Conservation (phyloP, 257 asterid species). For the Fraxinus pennsylvanica region DNA sequence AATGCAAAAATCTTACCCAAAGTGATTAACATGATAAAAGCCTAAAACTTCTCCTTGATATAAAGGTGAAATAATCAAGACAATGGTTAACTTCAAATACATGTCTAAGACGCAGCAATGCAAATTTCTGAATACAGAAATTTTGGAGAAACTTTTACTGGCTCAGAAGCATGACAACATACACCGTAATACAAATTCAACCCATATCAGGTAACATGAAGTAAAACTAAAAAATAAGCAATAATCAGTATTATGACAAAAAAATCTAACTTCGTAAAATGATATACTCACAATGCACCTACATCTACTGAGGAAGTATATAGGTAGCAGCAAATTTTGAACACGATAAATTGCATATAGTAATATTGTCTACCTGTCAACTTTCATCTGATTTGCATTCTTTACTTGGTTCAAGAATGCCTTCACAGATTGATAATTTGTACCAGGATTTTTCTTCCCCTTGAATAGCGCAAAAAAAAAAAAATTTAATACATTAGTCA, state of each 20-base stretch:
- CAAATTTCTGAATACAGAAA: background rate
- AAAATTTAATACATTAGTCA: constrained; percentile 17
- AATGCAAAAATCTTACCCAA: background rate
- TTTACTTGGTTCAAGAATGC: constrained; percentile 70
- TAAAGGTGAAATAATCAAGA: background rate
- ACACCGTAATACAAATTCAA: background rate
- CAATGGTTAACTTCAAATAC: background rate
- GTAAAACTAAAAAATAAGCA: background rate
- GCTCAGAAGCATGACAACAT: background rate
- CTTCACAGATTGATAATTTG: constrained; percentile 69
- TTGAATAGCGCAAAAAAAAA: constrained; percentile 27
- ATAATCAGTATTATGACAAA: background rate
- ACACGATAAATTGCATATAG: background rate
- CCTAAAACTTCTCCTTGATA: background rate
- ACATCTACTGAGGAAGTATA: background rate
- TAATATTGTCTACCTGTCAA: constrained; percentile 65
- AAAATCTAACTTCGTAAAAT: background rate
- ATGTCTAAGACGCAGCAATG: background rate
- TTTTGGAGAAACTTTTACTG: background rate
- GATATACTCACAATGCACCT: background rate
- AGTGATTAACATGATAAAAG: background rate
- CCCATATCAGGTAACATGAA: background rate
- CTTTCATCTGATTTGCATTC: constrained; percentile 81
- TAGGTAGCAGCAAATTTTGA: background rate
- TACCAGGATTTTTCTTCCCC: constrained; percentile 98